Evolutionary conservation across 208 protist genomes (phyloP).

Genomic region (Trichomonas vaginalis): DNA sequence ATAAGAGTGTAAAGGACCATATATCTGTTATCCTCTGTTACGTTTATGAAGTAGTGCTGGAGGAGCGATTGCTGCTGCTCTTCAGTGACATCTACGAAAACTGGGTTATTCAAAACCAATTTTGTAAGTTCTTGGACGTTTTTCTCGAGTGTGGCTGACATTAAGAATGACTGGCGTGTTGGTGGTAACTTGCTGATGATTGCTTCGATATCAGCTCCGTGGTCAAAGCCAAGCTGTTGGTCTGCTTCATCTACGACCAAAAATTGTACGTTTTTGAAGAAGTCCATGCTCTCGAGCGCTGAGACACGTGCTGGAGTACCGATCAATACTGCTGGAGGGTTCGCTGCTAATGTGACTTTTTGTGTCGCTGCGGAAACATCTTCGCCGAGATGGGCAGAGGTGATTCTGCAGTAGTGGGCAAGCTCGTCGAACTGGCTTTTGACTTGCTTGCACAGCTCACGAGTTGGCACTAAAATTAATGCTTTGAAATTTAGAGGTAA

Average conservation of each 20-base stretch:
- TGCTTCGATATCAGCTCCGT: neutral
- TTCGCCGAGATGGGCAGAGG: neutral
- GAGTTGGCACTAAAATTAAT: conserved; percentile 19
- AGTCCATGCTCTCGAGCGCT: neutral
- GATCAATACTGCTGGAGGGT: neutral
- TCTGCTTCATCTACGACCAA: conserved; percentile 19
- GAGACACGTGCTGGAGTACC: neutral
- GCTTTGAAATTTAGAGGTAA: neutral
- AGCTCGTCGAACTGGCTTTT: neutral
- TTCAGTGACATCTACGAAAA: neutral
- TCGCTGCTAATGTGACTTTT: neutral
- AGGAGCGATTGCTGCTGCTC: neutral
- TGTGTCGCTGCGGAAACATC: neutral
- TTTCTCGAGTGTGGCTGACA: neutral
- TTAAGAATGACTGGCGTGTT: neutral
- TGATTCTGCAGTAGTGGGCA: neutral
- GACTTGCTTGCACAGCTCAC: conserved; percentile 17
- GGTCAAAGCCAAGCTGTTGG: neutral
- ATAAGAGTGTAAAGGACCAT: neutral
- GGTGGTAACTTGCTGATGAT: conserved; percentile 2
- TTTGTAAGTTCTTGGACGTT: neutral
- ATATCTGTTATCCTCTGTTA: neutral
- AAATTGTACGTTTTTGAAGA: neutral
- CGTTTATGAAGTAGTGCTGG: neutral
- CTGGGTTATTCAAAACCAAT: neutral